Evolutionary conservation across 2,329 filamentous ascomycete genomes (phyloP).

Genomic region (Zarea fungicola): DNA sequence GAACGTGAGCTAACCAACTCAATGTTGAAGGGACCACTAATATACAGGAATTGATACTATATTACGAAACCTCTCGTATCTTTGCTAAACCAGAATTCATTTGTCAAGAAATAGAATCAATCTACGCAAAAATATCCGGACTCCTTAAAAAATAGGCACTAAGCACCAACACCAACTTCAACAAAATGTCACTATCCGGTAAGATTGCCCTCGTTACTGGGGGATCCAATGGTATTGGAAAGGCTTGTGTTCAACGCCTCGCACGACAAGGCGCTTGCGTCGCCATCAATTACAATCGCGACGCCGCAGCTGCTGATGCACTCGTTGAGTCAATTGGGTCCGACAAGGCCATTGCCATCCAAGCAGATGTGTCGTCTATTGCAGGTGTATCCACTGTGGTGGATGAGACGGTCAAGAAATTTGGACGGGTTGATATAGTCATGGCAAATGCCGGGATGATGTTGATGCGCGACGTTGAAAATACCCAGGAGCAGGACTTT

Average conservation of each 20-base stretch:
- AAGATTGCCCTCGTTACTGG: constrained; percentile 48
- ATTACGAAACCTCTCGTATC: no score
- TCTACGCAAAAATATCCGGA: no score
- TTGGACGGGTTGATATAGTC: constrained; percentile 53
- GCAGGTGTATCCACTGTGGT: constrained; percentile 45
- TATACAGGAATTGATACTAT: no score
- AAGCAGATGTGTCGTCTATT: constrained; percentile 48
- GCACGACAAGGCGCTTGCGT: constrained; percentile 51
- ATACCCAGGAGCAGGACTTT: constrained; percentile 45
- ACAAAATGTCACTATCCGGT: constrained; percentile 28
- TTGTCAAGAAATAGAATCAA: no score
- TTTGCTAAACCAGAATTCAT: no score
- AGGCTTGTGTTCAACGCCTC: constrained; percentile 51
- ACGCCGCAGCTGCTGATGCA: constrained; percentile 39
- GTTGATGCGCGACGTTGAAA: constrained; percentile 43
- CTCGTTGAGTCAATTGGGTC: constrained; percentile 44
- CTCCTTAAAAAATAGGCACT: no score
- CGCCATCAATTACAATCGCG: constrained; percentile 50
- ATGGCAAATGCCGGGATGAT: constrained; percentile 52
- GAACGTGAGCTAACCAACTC: no score
- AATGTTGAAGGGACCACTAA: no score
- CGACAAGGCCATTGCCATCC: constrained; percentile 45
- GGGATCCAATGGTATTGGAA: constrained; percentile 54
- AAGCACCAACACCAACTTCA: neutral
- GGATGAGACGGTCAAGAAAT: constrained; percentile 40